Evolutionary conservation across 148 eudicot species (phyloP).

Genomic region (Camellia japonica): DNA sequence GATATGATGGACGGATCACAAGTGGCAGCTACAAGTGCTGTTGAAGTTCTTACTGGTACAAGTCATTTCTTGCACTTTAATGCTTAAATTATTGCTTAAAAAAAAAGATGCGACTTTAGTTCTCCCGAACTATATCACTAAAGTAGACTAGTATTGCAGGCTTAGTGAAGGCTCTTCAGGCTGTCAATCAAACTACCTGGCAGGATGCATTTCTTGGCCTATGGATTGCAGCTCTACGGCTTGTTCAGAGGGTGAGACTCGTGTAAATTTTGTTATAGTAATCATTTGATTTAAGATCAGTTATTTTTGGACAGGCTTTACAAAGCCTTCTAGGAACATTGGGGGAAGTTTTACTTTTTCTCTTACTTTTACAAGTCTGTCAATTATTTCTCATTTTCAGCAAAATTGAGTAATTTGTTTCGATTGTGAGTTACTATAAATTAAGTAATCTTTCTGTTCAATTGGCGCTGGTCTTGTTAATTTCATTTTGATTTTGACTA

Average conservation of each 20-base stretch:
- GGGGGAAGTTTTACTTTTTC: neutral
- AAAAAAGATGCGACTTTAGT: neutral
- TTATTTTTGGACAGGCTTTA: neutral
- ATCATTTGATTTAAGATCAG: neutral
- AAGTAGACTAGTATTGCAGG: constrained; percentile 36
- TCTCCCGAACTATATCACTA: neutral
- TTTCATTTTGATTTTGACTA: neutral
- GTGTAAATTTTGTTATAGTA: neutral
- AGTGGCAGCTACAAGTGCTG: constrained; percentile 67
- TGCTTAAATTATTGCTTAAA: neutral
- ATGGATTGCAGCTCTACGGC: constrained; percentile 81
- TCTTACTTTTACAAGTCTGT: neutral
- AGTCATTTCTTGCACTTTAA: neutral
- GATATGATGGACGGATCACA: constrained; percentile 80
- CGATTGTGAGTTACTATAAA: neutral
- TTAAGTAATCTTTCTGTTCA: neutral
- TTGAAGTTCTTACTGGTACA: constrained; percentile 76
- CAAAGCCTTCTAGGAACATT: neutral
- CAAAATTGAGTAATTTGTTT: neutral
- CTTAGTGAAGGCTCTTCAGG: constrained; percentile 71
- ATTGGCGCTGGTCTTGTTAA: neutral
- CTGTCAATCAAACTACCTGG: constrained; percentile 72
- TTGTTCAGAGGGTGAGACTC: constrained; percentile 77
- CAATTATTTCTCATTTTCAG: neutral
- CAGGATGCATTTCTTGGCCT: constrained; percentile 78